Evolutionary conservation across 257 asterid genomes (phyloP).

Genomic region (Echites panduratus): DNA sequence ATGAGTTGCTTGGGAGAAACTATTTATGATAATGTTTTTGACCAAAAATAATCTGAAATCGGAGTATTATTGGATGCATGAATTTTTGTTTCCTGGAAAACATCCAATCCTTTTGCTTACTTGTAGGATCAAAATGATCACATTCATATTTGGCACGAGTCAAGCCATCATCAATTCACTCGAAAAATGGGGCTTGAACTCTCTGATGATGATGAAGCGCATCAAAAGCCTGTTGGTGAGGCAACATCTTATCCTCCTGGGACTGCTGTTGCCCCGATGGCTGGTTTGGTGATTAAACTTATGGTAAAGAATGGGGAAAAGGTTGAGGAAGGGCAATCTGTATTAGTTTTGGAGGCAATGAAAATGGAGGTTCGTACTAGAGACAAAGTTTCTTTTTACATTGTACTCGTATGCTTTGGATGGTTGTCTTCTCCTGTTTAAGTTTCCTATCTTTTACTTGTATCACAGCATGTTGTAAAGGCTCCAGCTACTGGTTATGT

Average conservation of each 20-base stretch:
- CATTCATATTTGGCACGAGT: slow-evolving; percentile 78
- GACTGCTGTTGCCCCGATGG: slow-evolving; percentile 84
- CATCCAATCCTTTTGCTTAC: background rate
- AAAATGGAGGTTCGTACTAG: slow-evolving; percentile 83
- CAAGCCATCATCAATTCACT: slow-evolving; percentile 68
- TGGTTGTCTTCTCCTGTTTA: slow-evolving; percentile 8
- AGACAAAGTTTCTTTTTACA: slow-evolving; percentile 8
- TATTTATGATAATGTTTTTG: background rate
- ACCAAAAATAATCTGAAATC: background rate
- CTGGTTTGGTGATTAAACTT: slow-evolving; percentile 86
- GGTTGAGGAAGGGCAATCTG: slow-evolving; percentile 73
- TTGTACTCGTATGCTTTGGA: slow-evolving; percentile 5
- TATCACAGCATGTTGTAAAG: slow-evolving; percentile 83
- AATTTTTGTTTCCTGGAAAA: background rate
- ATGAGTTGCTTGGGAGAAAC: background rate
- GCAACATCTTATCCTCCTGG: slow-evolving; percentile 73
- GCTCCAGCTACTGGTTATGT: slow-evolving; percentile 63
- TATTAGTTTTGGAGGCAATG: slow-evolving; percentile 92
- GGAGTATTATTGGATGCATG: background rate
- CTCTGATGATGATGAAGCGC: slow-evolving; percentile 44
- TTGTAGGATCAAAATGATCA: slow-evolving; percentile 77
- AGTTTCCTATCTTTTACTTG: slow-evolving; percentile 8
- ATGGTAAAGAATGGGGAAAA: slow-evolving; percentile 61
- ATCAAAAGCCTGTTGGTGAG: slow-evolving; percentile 39
- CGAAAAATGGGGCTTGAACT: slow-evolving; percentile 46